Conservation (phyloP, 257 asterid genomes). For the Fraxinus pennsylvanica region DNA sequence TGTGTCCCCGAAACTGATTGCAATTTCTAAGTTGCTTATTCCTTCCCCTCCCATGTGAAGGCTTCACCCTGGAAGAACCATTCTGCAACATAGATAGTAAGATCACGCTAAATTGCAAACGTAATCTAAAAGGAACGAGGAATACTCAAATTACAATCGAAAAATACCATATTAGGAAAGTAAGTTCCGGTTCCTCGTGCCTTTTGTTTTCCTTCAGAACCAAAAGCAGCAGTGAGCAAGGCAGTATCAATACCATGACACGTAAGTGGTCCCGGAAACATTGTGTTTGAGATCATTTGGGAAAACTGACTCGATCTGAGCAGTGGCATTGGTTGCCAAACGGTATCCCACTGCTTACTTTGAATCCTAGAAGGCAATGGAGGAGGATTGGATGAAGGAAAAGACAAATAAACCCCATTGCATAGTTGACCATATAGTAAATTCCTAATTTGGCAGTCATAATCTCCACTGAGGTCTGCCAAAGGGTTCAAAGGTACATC, state of each 20-base stretch:
- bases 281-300: slow-evolving; percentile 28
- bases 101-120: not conserved
- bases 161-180: slow-evolving; percentile 54
- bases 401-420: slow-evolving; percentile 38
- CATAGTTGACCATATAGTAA: slow-evolving; percentile 68
- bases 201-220: slow-evolving; percentile 41
- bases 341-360: slow-evolving; percentile 38
- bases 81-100: slow-evolving; percentile 46
- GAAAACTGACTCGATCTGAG: slow-evolving; percentile 31
- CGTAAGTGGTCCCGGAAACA: slow-evolving; percentile 31
- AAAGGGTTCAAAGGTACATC: slow-evolving; percentile 57
- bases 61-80: slow-evolving; percentile 38
- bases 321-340: slow-evolving; percentile 40
- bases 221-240: slow-evolving; percentile 33
- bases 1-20: slow-evolving; percentile 31
- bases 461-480: slow-evolving; percentile 89
- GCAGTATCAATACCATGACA: slow-evolving; percentile 30
- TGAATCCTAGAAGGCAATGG: slow-evolving; percentile 33
- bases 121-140: not conserved
- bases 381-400: slow-evolving; percentile 31
- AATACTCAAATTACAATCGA: not conserved
- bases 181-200: slow-evolving; percentile 64
- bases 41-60: slow-evolving; percentile 32
- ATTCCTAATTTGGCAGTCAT: slow-evolving; percentile 72
- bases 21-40: slow-evolving; percentile 28